These are phyloP conservation scores for Poterioochromonas sp. DNA, from an alignment of 352 stramenopile genomes.

Conservation along the genomic window DNA sequence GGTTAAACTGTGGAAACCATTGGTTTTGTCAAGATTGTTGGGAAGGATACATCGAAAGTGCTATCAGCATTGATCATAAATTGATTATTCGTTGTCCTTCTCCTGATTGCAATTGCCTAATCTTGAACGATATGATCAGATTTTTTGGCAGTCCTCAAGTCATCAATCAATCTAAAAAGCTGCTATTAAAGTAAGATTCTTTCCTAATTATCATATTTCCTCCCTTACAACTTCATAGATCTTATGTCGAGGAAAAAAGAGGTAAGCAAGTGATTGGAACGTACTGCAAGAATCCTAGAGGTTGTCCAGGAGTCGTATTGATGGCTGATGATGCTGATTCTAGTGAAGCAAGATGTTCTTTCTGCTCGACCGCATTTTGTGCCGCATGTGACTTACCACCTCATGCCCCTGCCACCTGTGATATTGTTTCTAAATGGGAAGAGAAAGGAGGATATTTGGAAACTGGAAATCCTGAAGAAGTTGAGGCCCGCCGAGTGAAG, in stretches of 20 bases:
- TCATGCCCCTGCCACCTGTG: slow-evolving; percentile 20
- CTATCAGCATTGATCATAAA: background rate
- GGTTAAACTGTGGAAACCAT: background rate
- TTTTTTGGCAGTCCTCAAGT: background rate
- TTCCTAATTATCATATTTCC: too few relatives aligned
- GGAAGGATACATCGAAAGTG: background rate
- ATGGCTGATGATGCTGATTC: slow-evolving; percentile 5
- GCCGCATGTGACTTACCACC: slow-evolving; percentile 17
- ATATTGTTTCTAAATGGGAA: slow-evolving; percentile 17
- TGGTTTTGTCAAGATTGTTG: slow-evolving; percentile 25
- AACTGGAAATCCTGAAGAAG: slow-evolving; percentile 9
- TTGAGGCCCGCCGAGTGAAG: background rate
- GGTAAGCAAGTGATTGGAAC: slow-evolving; percentile 1
- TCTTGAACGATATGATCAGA: background rate
- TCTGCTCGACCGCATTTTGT: slow-evolving; percentile 5
- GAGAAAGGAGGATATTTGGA: slow-evolving; percentile 7
- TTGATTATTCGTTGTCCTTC: background rate
- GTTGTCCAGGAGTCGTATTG: background rate
- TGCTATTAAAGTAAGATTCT: background rate
- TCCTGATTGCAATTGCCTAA: background rate
- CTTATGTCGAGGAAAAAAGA: slow-evolving; percentile 7
- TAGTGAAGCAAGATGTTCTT: slow-evolving; percentile 4
- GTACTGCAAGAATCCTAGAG: slow-evolving; percentile 20
- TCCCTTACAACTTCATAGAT: background rate
- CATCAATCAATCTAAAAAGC: background rate